These are phyloP conservation scores for Coemansia umbellata DNA, from an alignment of 192 early-diverging fungal genomes.

Conservation along the genomic window DNA sequence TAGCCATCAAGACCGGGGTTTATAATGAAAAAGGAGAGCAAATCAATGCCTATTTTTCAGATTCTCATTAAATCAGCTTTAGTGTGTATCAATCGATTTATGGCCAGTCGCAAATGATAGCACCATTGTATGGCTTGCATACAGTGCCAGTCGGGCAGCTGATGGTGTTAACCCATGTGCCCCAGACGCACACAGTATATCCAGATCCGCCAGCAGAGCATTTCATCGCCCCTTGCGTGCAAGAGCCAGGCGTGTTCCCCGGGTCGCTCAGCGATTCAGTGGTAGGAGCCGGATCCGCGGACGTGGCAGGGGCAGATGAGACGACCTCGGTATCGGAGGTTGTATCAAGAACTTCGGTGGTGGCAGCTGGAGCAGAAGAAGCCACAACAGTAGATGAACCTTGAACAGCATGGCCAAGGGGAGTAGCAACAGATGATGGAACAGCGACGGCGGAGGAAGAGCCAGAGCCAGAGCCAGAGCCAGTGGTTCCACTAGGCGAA, in stretches of 20 bases:
- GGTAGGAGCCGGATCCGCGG: neutral
- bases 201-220: slow-evolving; percentile 20
- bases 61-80: no score
- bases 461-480: neutral
- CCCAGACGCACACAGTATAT: slow-evolving; percentile 41
- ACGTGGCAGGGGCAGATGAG: neutral
- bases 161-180: slow-evolving; percentile 11
- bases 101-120: slow-evolving; percentile 27
- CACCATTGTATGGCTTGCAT: slow-evolving; percentile 17
- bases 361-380: neutral
- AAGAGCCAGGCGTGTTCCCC: no score
- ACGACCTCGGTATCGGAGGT: neutral
- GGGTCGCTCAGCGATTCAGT: no score
- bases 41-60: no score
- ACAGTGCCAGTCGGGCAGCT: slow-evolving; percentile 15
- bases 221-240: slow-evolving; percentile 26
- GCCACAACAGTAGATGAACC: neutral
- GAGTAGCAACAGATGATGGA: slow-evolving; percentile 2
- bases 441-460: neutral
- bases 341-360: neutral
- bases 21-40: no score
- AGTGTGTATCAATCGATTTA: no score
- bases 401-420: neutral
- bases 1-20: no score
- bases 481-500: slow-evolving; percentile 15